These are phyloP conservation scores for Cryptosporidium meleagridis DNA, from an alignment of 169 alveolate species.

Conservation along the genomic window DNA sequence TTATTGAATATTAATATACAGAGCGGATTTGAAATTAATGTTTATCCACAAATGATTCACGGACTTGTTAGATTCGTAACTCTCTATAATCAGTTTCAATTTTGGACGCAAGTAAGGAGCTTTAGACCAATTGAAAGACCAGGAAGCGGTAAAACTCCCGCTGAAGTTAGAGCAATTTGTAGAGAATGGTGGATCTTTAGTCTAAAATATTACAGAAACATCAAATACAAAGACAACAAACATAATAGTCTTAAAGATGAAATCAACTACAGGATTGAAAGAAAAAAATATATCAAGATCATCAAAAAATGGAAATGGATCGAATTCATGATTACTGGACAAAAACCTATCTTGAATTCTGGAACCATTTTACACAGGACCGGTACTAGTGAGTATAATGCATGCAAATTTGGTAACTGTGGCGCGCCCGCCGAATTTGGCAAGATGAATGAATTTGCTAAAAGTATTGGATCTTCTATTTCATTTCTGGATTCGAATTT, in stretches of 20 bases:
- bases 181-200: constrained; percentile 70
- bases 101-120: constrained; percentile 63
- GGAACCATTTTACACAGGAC: constrained; percentile 15
- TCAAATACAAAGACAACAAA: constrained; percentile 21
- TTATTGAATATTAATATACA: constrained; percentile 44
- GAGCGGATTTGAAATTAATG: constrained; percentile 45
- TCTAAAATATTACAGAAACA: constrained; percentile 20
- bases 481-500: neutral
- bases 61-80: constrained; percentile 62
- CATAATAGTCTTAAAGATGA: constrained; percentile 40
- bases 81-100: constrained; percentile 51
- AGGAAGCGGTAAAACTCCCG: constrained; percentile 25
- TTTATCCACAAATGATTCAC: constrained; percentile 67
- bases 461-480: neutral
- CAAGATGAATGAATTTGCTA: neutral
- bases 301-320: constrained; percentile 73
- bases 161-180: constrained; percentile 42
- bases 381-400: neutral
- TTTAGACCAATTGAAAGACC: constrained; percentile 71
- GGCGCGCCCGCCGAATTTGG: neutral
- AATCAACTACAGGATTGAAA: constrained; percentile 60
- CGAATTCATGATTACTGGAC: constrained; percentile 48
- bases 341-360: constrained; percentile 29
- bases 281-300: constrained; percentile 52
- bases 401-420: constrained; percentile 17